Evolutionary conservation across 129 eudicot genomes (phyloP).

Genomic region (carrot (Daucus carota)): DH1_v3.0 NC_030384.2:38442001-38442500

Average conservation of each 20-base stretch:
- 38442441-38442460: background rate
- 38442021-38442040: too few species aligned
- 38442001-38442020: too few species aligned
- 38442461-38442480: slow-evolving; percentile 2
- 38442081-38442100: too few species aligned
- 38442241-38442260: too few species aligned
- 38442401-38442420: background rate
- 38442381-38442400: background rate
- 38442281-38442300: too few species aligned
- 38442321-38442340: background rate
- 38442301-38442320: background rate
- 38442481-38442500: background rate
- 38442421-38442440: background rate
- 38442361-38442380: background rate
- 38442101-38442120: background rate
- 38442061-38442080: too few species aligned
- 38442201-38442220: background rate
- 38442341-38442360: slow-evolving; percentile 12
- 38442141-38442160: background rate
- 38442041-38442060: too few species aligned
- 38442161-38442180: background rate
- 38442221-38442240: too few species aligned
- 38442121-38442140: background rate
- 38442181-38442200: background rate
- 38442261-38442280: too few species aligned